Evolutionary conservation across 176 grass and related monocot genomes (phyloP).

Genomic region (Pharus latifolius): DNA sequence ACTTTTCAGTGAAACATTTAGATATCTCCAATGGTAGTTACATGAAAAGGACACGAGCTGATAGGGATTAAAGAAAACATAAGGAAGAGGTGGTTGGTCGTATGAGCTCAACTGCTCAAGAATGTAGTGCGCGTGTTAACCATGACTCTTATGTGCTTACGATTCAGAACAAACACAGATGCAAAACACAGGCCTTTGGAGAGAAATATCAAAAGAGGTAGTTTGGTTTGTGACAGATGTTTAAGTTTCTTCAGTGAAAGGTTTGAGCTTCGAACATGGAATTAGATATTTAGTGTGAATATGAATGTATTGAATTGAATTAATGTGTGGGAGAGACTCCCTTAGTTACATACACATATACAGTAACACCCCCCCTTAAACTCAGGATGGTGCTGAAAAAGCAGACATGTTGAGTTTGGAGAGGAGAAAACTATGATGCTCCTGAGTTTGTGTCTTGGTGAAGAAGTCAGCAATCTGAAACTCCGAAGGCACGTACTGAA

Average conservation of each 20-base stretch:
- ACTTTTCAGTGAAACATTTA: not conserved
- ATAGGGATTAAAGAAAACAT: constrained; percentile 13
- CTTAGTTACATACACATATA: too few relatives aligned
- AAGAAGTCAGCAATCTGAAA: too few relatives aligned
- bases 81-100: not conserved
- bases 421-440: too few relatives aligned
- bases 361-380: too few relatives aligned
- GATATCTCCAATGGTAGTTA: not conserved
- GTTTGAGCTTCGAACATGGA: not conserved
- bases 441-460: too few relatives aligned
- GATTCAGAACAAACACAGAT: not conserved
- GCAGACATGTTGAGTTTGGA: too few relatives aligned
- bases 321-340: too few relatives aligned
- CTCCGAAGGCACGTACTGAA: too few relatives aligned
- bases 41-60: constrained; percentile 7
- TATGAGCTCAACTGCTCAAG: not conserved
- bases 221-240: not conserved
- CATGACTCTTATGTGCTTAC: not conserved
- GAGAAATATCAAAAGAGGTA: not conserved
- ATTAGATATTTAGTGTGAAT: not conserved
- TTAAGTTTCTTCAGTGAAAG: not conserved
- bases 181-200: not conserved
- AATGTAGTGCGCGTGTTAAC: not conserved
- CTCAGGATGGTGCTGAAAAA: too few relatives aligned
- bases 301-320: too few relatives aligned